Evolutionary conservation across 305 asterid species (phyloP).

Genomic region (Fraxinus floribunda): DNA sequence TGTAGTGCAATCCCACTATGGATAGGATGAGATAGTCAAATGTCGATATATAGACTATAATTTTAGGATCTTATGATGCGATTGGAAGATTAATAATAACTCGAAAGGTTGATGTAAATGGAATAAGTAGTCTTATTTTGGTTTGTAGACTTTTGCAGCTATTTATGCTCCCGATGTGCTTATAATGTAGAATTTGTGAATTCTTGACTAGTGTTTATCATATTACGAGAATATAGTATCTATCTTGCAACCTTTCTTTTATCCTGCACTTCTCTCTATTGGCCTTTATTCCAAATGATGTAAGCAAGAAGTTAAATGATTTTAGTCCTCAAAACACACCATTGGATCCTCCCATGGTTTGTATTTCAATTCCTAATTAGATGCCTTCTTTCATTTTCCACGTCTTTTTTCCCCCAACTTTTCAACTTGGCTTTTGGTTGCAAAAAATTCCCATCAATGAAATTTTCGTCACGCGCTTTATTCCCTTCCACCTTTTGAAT

Average conservation of each 20-base stretch:
- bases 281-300: constrained; percentile 4
- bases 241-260: not conserved
- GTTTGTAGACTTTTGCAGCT: not conserved
- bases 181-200: not conserved
- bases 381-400: constrained; percentile 9
- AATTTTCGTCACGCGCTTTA: not conserved
- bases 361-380: not conserved
- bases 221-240: not conserved
- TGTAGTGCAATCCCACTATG: not conserved
- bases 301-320: not conserved
- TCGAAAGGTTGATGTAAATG: not conserved
- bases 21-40: not conserved
- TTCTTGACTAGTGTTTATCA: not conserved
- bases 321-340: constrained; percentile 2
- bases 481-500: constrained; percentile 11
- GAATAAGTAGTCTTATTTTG: not conserved
- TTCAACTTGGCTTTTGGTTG: not conserved
- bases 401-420: not conserved
- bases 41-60: not conserved
- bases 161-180: not conserved
- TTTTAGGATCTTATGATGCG: not conserved
- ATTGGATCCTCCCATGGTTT: not conserved
- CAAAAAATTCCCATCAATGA: not conserved
- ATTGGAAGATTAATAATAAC: not conserved
- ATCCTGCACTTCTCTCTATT: not conserved